Conservation (phyloP, 495 filamentous ascomycete genomes). For the Chaetomium cochliodes region DNA sequence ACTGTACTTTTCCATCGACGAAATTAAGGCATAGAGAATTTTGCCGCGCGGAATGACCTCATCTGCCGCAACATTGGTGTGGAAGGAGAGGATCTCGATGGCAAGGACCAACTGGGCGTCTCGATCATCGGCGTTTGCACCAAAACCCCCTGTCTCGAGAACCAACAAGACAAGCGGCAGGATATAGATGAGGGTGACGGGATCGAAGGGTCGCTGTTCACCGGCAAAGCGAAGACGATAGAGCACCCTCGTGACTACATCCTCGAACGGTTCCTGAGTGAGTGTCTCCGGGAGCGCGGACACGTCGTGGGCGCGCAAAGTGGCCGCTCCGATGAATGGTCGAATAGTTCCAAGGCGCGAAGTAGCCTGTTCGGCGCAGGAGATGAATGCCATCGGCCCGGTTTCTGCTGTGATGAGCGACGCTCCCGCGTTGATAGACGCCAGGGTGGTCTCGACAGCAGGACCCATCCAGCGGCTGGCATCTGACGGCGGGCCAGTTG, state of each 20-base stretch:
- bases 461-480: slow-evolving; percentile 82
- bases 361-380: slow-evolving; percentile 69
- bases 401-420: slow-evolving; percentile 74
- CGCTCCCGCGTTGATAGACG: slow-evolving; percentile 72
- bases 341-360: slow-evolving; percentile 71
- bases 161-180: slow-evolving; percentile 77
- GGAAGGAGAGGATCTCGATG: slow-evolving; percentile 86
- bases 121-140: slow-evolving; percentile 66
- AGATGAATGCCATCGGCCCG: slow-evolving; percentile 76
- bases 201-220: slow-evolving; percentile 88
- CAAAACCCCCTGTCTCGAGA: slow-evolving; percentile 74
- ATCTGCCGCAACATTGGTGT: slow-evolving; percentile 72
- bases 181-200: slow-evolving; percentile 79
- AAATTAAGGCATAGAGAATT: slow-evolving; percentile 65
- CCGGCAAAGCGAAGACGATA: slow-evolving; percentile 87
- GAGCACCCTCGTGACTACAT: slow-evolving; percentile 82
- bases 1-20: slow-evolving; percentile 81
- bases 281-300: slow-evolving; percentile 67
- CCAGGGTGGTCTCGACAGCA: slow-evolving; percentile 67
- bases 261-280: slow-evolving; percentile 75
- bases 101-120: slow-evolving; percentile 87
- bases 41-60: slow-evolving; percentile 70
- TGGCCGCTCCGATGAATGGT: slow-evolving; percentile 83
- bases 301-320: slow-evolving; percentile 71
- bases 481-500: slow-evolving; percentile 80